These are phyloP conservation scores for Hericium rajendrae DNA, from an alignment of 768 basidiomycete species.

Conservation along the genomic window DNA sequence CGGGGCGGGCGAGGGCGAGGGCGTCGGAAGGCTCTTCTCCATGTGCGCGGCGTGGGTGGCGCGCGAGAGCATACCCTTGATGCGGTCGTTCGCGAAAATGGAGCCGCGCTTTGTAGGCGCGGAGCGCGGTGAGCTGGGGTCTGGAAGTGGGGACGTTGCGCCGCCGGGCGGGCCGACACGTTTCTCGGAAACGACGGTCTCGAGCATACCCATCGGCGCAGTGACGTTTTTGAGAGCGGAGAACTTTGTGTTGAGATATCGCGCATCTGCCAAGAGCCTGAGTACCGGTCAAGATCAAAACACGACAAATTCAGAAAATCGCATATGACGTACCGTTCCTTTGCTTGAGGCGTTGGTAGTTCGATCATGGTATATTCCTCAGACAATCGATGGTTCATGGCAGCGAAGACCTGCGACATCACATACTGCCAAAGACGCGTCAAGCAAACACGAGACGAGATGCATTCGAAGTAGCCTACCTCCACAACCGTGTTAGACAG, in stretches of 20 bases:
- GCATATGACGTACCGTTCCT: conserved; percentile 54
- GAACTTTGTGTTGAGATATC: conserved; percentile 67
- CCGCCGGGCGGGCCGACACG: conserved; percentile 1
- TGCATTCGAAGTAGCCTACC: conserved; percentile 35
- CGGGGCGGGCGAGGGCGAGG: background rate
- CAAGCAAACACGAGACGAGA: conserved; percentile 5
- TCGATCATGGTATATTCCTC: conserved; percentile 82
- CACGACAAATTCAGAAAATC: background rate
- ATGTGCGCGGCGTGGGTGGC: conserved; percentile 5
- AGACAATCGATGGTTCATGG: conserved; percentile 83
- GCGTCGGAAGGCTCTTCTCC: background rate
- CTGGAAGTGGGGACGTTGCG: conserved; percentile 7
- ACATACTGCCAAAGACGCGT: conserved; percentile 47
- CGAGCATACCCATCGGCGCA: conserved; percentile 68
- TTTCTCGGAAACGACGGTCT: conserved; percentile 81
- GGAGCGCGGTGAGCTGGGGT: conserved; percentile 2
- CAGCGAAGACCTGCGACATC: conserved; percentile 90
- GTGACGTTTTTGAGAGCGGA: conserved; percentile 58
- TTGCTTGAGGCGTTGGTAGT: conserved; percentile 74
- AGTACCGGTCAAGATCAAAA: background rate
- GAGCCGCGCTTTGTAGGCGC: conserved; percentile 4
- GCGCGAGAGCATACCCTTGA: conserved; percentile 28
- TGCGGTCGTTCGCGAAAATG: conserved; percentile 25
- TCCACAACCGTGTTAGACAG: conserved; percentile 71
- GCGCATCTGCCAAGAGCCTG: conserved; percentile 76